These are phyloP conservation scores for Candida ficus DNA, from an alignment of 805 yeast species.

Conservation along the genomic window DNA sequence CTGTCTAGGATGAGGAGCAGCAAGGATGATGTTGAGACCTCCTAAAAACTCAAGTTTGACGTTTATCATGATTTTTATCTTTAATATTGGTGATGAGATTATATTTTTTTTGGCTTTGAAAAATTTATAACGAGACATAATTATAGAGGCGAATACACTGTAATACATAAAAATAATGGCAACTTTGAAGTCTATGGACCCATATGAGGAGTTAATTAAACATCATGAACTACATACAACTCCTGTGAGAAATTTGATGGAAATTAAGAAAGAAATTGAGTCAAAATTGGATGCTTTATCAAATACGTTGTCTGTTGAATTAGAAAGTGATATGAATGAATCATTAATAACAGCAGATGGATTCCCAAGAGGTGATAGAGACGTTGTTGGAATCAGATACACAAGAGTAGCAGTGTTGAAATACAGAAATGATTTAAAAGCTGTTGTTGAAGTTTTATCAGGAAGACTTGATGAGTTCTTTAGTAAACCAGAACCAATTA, in stretches of 20 bases:
- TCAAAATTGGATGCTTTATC: background rate
- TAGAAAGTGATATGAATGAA: conserved; percentile 49
- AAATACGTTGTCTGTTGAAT: background rate
- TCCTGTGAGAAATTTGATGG: too few relatives aligned
- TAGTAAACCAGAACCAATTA: conserved; percentile 7
- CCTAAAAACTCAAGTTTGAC: conserved; percentile 36
- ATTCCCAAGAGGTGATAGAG: conserved; percentile 78
- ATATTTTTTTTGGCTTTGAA: too few relatives aligned
- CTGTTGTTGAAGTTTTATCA: conserved; percentile 43
- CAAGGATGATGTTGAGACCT: conserved; percentile 68
- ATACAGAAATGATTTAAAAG: conserved; percentile 62
- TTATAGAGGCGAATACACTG: too few relatives aligned
- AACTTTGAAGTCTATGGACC: too few relatives aligned
- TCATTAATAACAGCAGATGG: conserved; percentile 68
- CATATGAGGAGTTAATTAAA: background rate
- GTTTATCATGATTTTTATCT: background rate
- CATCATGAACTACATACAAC: too few relatives aligned
- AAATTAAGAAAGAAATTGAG: conserved; percentile 1
- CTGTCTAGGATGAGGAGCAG: conserved; percentile 51
- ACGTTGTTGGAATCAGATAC: conserved; percentile 63
- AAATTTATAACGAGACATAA: too few relatives aligned
- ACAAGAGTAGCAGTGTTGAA: conserved; percentile 61
- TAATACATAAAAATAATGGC: too few relatives aligned
- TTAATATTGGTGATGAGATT: background rate
- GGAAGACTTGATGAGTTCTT: conserved; percentile 42